phyloP scores from a whole-genome alignment of 768 basidiomycete species.

The Mycena capillaripes region DNA sequence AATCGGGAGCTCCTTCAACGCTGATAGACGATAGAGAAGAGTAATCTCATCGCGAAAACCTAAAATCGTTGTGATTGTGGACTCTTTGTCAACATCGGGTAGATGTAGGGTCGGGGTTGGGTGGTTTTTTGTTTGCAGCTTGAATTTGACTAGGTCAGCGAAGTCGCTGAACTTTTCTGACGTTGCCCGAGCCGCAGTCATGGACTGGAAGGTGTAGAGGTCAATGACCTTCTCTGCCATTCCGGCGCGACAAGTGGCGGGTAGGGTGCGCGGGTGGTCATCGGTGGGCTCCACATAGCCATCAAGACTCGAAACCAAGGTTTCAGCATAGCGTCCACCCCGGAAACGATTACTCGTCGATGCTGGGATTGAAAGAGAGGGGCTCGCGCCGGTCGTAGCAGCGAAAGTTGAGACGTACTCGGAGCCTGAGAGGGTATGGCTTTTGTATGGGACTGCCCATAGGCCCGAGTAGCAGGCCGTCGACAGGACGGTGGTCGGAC shows the following conservation, averaged over 20 bases:
- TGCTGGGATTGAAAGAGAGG: neutral
- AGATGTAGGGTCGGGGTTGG: neutral
- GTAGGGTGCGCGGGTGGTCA: neutral
- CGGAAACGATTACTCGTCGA: neutral
- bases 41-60: neutral
- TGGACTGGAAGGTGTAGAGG: neutral
- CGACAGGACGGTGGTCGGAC: neutral
- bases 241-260: neutral
- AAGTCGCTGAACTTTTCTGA: neutral
- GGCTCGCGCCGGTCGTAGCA: neutral
- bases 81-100: neutral
- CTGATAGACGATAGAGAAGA: neutral
- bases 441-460: slow-evolving; percentile 1
- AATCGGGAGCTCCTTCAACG: neutral
- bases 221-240: neutral
- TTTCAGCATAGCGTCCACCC: neutral
- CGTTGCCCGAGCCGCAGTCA: neutral
- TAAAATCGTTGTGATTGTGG: neutral
- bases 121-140: neutral
- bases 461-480: neutral
- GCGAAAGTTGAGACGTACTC: neutral
- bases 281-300: neutral
- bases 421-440: too few species aligned
- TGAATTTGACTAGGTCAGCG: neutral
- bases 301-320: neutral